phyloP scores from a whole-genome alignment of 306 rosid species.

The Lathyrus aphaca region DNA sequence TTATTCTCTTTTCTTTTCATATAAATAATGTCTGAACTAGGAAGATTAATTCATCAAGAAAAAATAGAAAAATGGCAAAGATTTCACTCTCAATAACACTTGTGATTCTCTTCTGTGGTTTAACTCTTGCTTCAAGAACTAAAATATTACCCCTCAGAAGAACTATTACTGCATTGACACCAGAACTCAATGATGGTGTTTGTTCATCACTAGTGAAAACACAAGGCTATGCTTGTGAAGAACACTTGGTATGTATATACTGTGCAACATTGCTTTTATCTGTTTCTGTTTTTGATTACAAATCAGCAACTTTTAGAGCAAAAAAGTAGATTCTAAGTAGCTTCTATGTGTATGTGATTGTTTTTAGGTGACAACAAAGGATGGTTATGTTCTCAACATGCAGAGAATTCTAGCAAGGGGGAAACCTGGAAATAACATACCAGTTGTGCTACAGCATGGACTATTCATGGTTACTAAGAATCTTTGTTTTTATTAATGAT shows the following conservation, averaged over 20 bases:
- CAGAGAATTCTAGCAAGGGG: conserved; percentile 64
- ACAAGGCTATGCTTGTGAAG: conserved; percentile 71
- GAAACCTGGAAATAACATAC: conserved; percentile 40
- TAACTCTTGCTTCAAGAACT: conserved; percentile 34
- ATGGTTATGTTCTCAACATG: conserved; percentile 72
- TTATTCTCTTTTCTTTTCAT: conserved; percentile 39
- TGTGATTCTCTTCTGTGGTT: conserved; percentile 44
- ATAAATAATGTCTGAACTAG: conserved; percentile 41
- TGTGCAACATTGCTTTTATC: conserved; percentile 12
- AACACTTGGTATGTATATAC: conserved; percentile 54
- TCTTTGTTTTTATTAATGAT: neutral
- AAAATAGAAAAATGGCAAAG: conserved; percentile 46
- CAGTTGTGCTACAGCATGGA: conserved; percentile 77
- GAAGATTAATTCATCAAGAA: conserved; percentile 39
- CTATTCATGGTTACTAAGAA: conserved; percentile 58
- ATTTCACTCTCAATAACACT: conserved; percentile 36
- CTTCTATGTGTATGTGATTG: conserved; percentile 17
- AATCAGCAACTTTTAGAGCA: conserved; percentile 26
- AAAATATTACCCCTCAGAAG: conserved; percentile 15
- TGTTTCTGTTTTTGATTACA: conserved; percentile 19
- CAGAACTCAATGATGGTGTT: conserved; percentile 48
- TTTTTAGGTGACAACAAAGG: conserved; percentile 68
- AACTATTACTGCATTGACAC: conserved; percentile 39
- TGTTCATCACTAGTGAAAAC: conserved; percentile 63
- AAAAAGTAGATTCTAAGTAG: neutral